Base-by-base conservation (phyloP, 805 yeast species). In the Candida ascalaphidarum region DNA sequence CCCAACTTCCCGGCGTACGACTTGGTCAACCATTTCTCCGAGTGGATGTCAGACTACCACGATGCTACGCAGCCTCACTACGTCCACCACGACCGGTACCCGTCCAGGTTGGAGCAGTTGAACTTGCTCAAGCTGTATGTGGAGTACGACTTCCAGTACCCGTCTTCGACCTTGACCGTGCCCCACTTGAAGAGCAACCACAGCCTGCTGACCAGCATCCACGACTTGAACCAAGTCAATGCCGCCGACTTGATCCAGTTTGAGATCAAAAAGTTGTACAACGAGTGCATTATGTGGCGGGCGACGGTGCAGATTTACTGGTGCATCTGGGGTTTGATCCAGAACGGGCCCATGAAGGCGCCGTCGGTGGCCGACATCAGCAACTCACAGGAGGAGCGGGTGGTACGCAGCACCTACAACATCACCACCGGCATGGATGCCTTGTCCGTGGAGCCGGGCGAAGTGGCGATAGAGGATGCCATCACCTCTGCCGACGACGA, bases 11-110 rank as follows among this genome's bases (percentile, higher is more conserved):
- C 95, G 2, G 95, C 94, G 2, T 84, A 67, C 49, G 98, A 92
- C 50, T 72, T 92, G 31, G 88, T 88, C 10, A 88, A 92, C 52
- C 98, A 92, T 58, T 82, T 92, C 41, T 71, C 82, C 39, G 98
- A 89, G 59, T 89, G 98, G 98, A 92, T 88, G 96, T 71, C 84
- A 27, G 85, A 92, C 58, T 92, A 89, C 50, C 83, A 80, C 46
- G 72, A 75, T 40, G 71, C 77, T 1, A 59, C 64, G 12, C 35
- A 40, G 26, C 55, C 64, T 11, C 73, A 80, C 49, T 70, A 55
- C 31, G 58, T 81, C n/a, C 65, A 71, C 41, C 61, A 57, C 19
- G 57, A 66, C 9, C 55, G 59, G 21, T 92, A 70, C 53, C 98
- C 98, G 7, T 59, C 63, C 10, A 60, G 63, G 35, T 74, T 74